A percentile compares a stretch with the other conserved stretches of the same genome.
Evolutionary conservation across 2,329 filamentous ascomycete genomes (phyloP).

Genomic region (Ophiostoma populinum): DNA sequence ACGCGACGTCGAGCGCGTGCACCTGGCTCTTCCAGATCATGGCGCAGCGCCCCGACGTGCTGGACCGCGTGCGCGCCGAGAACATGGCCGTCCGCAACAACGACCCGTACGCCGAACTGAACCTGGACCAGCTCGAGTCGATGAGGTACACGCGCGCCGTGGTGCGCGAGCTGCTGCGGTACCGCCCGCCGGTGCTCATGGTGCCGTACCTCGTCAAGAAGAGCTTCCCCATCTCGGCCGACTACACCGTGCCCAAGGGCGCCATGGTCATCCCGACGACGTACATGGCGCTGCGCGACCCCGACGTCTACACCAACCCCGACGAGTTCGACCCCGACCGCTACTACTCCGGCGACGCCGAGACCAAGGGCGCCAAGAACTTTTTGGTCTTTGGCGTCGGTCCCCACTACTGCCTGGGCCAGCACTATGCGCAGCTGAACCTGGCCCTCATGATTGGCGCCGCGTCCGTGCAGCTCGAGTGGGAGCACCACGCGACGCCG

Average conservation of each 20-base stretch:
- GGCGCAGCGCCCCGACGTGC: conserved; percentile 81
- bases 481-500: conserved; percentile 74
- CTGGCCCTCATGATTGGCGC: conserved; percentile 81
- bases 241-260: conserved; percentile 86
- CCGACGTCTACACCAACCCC: conserved; percentile 78
- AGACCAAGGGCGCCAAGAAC: conserved; percentile 77
- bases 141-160: conserved; percentile 84
- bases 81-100: conserved; percentile 64
- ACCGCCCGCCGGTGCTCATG: conserved; percentile 93
- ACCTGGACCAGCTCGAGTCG: conserved; percentile 74
- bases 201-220: conserved; percentile 92
- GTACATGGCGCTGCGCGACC: conserved; percentile 80
- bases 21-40: conserved; percentile 94
- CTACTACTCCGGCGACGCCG: conserved; percentile 79
- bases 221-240: conserved; percentile 73
- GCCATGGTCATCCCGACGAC: conserved; percentile 90
- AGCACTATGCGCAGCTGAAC: conserved; percentile 80
- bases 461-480: conserved; percentile 72
- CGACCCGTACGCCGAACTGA: conserved; percentile 50
- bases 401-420: conserved; percentile 90
- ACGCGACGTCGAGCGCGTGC: conserved; percentile 82
- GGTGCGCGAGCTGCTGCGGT: conserved; percentile 79
- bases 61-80: conserved; percentile 83
- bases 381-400: conserved; percentile 92
- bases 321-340: conserved; percentile 81